Evolutionary conservation across 2,329 filamentous ascomycete genomes (phyloP).

Genomic region (Zasmidium cellare): DNA sequence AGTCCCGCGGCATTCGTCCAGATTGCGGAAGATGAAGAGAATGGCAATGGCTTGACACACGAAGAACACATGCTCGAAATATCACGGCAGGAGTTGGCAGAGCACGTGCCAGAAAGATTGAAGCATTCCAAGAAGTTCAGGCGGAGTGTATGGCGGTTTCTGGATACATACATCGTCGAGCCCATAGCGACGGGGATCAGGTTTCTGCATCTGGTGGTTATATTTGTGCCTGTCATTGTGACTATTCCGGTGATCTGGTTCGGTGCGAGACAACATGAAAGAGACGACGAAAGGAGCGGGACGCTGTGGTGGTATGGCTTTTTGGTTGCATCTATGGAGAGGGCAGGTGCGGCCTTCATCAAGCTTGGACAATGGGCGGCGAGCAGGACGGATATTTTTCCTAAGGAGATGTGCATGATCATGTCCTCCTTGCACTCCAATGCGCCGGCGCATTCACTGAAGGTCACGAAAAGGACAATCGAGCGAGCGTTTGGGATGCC

Average conservation of each 20-base stretch:
- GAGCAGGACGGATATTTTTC: slow-evolving; percentile 94
- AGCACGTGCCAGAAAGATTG: slow-evolving; percentile 64
- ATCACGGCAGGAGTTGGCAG: slow-evolving; percentile 75
- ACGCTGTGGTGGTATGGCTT: slow-evolving; percentile 95
- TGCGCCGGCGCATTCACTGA: slow-evolving; percentile 85
- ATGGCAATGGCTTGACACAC: slow-evolving; percentile 61
- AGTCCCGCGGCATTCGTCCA: slow-evolving; percentile 61
- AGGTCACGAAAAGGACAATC: slow-evolving; percentile 76
- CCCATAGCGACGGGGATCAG: slow-evolving; percentile 82
- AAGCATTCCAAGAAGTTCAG: slow-evolving; percentile 59
- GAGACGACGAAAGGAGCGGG: slow-evolving; percentile 74
- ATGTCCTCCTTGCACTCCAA: slow-evolving; percentile 96
- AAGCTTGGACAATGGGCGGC: slow-evolving; percentile 99
- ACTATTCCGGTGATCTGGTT: slow-evolving; percentile 80
- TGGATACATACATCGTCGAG: slow-evolving; percentile 75
- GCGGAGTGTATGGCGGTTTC: slow-evolving; percentile 62
- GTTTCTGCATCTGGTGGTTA: slow-evolving; percentile 81
- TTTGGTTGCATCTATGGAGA: slow-evolving; percentile 85
- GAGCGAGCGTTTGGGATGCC: slow-evolving; percentile 75
- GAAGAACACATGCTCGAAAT: slow-evolving; percentile 85
- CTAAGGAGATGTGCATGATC: slow-evolving; percentile 82
- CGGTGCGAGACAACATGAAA: slow-evolving; percentile 62
- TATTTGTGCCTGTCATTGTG: slow-evolving; percentile 87
- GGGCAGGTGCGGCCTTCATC: slow-evolving; percentile 92
- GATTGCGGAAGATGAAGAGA: slow-evolving; percentile 51